Evolutionary conservation across 2,329 filamentous ascomycete genomes (phyloP).

Genomic region (Exutisphaerella laricina): DNA sequence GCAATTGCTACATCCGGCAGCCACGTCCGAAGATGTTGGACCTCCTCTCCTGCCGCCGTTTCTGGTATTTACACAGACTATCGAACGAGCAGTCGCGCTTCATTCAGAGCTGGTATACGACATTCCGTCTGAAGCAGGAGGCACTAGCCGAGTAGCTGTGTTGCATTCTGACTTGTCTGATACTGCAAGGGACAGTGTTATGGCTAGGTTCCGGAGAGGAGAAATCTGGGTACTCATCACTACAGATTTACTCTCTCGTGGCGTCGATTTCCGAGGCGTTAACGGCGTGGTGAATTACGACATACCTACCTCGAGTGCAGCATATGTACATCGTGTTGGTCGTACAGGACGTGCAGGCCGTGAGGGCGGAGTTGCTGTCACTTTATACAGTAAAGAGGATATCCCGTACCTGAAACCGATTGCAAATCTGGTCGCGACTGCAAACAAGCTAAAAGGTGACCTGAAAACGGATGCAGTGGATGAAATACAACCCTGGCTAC

Average conservation of each 20-base stretch:
- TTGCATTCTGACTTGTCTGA: conserved; percentile 83
- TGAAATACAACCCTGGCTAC: conserved; percentile 73
- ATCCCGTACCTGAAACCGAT: conserved; percentile 84
- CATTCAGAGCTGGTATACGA: conserved; percentile 91
- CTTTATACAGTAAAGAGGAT: conserved; percentile 93
- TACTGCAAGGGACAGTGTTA: conserved; percentile 67
- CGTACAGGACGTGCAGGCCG: conserved; percentile 84
- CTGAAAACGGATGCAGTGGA: conserved; percentile 36
- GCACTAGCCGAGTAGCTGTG: conserved; percentile 76
- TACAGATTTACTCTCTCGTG: conserved; percentile 85
- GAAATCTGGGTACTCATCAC: conserved; percentile 97
- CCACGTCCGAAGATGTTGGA: conserved; percentile 50
- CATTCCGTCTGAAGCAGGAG: conserved; percentile 82
- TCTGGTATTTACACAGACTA: conserved; percentile 93
- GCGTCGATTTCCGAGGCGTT: conserved; percentile 89
- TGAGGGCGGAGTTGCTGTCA: conserved; percentile 82
- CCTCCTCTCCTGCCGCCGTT: conserved; percentile 73
- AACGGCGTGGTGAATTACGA: conserved; percentile 98
- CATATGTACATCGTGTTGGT: conserved; percentile 89
- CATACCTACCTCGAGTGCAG: conserved; percentile 81
- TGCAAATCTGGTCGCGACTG: conserved; percentile 83
- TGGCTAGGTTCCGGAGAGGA: conserved; percentile 83
- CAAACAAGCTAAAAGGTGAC: conserved; percentile 59
- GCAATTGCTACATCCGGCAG: conserved; percentile 75
- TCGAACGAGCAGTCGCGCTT: conserved; percentile 79